phyloP scores from a whole-genome alignment of 2,329 filamentous ascomycete species.

The Penicillium sp. region DNA sequence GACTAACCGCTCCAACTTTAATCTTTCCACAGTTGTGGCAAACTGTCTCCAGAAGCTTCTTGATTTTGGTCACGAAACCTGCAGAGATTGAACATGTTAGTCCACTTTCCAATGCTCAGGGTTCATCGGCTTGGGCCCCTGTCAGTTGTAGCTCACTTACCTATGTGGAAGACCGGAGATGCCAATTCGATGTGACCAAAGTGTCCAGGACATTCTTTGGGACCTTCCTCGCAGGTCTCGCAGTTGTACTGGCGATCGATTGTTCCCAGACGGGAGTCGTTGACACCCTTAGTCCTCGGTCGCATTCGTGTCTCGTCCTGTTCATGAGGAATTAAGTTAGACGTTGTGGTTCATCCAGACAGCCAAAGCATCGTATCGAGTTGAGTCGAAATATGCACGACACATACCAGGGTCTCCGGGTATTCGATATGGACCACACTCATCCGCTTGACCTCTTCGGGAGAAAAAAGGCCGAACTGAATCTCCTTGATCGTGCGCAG shows the following conservation, averaged over 20 bases:
- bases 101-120: background rate
- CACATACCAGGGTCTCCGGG: slow-evolving; percentile 84
- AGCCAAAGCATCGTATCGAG: background rate
- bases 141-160: slow-evolving; percentile 32
- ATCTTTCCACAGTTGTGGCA: slow-evolving; percentile 99
- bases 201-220: slow-evolving; percentile 93
- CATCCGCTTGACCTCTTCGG: slow-evolving; percentile 98
- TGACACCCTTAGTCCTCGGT: slow-evolving; percentile 84
- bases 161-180: slow-evolving; percentile 86
- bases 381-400: slow-evolving; percentile 9
- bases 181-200: slow-evolving; percentile 98
- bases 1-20: slow-evolving; percentile 95
- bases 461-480: slow-evolving; percentile 94
- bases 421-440: slow-evolving; percentile 94
- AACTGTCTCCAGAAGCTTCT: slow-evolving; percentile 97
- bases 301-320: slow-evolving; percentile 82
- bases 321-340: background rate
- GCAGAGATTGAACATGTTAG: slow-evolving; percentile 32
- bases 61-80: slow-evolving; percentile 98
- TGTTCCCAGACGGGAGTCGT: slow-evolving; percentile 91
- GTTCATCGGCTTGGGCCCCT: slow-evolving; percentile 5
- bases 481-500: slow-evolving; percentile 98
- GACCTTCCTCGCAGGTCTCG: slow-evolving; percentile 91
- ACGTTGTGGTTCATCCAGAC: too few species aligned
- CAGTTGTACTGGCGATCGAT: slow-evolving; percentile 95